A percentile compares a stretch with the other conserved stretches of the same genome.
Conservation (phyloP, 768 basidiomycete species). For the Pholiota microspora region DNA sequence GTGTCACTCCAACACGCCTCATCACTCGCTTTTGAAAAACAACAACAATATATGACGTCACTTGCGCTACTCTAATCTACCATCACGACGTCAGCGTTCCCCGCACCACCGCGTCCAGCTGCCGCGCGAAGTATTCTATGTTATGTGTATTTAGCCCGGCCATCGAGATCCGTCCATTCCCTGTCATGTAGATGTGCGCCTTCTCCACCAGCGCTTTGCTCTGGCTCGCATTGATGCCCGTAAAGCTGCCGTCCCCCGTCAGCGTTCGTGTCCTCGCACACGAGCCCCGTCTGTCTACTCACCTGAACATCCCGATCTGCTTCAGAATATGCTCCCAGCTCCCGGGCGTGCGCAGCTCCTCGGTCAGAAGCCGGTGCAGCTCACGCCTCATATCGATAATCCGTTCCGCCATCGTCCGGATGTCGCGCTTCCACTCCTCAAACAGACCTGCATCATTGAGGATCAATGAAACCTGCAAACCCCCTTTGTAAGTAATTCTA, state of each 20-base stretch:
- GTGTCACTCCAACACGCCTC: constrained; percentile 10
- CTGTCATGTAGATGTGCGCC: constrained; percentile 83
- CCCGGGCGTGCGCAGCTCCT: constrained; percentile 84
- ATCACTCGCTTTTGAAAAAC: constrained; percentile 21
- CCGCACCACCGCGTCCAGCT: constrained; percentile 64
- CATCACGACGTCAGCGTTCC: constrained; percentile 27
- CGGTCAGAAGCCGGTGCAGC: constrained; percentile 69
- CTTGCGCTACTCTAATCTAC: constrained; percentile 13
- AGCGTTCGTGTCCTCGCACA: constrained; percentile 4
- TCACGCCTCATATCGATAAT: constrained; percentile 91
- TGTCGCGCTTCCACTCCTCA: constrained; percentile 87
- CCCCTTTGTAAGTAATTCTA: constrained; percentile 6
- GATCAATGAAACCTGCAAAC: constrained; percentile 71
- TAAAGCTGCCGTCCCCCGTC: constrained; percentile 58
- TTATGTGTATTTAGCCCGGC: constrained; percentile 84
- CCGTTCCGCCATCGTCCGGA: constrained; percentile 87
- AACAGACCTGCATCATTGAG: constrained; percentile 74
- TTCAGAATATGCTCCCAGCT: constrained; percentile 94
- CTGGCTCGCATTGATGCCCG: constrained; percentile 70
- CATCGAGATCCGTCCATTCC: constrained; percentile 92
- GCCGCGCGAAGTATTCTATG: constrained; percentile 70
- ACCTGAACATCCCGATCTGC: constrained; percentile 99
- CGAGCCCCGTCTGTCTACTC: constrained; percentile 3
- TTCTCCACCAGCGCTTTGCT: constrained; percentile 65
- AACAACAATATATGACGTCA: constrained; percentile 36